Evolutionary conservation across 148 eudicot species (phyloP).

Genomic region (Arctostaphylos glauca): DNA sequence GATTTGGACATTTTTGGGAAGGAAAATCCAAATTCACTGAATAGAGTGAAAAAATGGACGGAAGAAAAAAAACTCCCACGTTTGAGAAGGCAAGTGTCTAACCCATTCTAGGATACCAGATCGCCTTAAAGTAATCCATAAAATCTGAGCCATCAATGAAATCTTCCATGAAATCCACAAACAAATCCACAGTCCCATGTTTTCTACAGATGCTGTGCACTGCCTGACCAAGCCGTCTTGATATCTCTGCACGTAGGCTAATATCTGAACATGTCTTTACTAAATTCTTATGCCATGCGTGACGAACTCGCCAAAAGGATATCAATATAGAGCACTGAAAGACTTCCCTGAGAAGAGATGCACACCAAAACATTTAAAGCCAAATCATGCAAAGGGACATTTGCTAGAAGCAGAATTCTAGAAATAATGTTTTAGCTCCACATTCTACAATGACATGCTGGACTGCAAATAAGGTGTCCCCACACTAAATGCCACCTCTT

Average conservation of each 20-base stretch:
- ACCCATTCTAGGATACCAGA: conserved; percentile 92
- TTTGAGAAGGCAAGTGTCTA: conserved; percentile 19
- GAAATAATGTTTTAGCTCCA: background rate
- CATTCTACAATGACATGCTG: background rate
- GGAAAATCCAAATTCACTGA: background rate
- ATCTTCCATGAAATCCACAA: conserved; percentile 61
- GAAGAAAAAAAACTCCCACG: background rate
- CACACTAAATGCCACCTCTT: conserved; percentile 4
- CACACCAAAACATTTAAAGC: background rate
- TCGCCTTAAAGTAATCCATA: conserved; percentile 81
- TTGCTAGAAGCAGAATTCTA: background rate
- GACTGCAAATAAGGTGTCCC: conserved; percentile 1
- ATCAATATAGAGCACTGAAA: conserved; percentile 85
- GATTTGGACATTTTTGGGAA: background rate
- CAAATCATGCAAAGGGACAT: conserved; percentile 10
- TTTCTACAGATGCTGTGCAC: conserved; percentile 56
- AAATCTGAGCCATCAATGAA: conserved; percentile 58
- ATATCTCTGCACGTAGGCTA: conserved; percentile 53
- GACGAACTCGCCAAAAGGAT: conserved; percentile 94
- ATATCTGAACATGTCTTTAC: conserved; percentile 62
- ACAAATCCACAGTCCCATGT: conserved; percentile 39
- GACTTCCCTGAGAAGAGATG: conserved; percentile 63
- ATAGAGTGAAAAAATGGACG: background rate
- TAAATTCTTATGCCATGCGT: conserved; percentile 90
- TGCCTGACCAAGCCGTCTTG: conserved; percentile 58